A percentile compares a stretch with the other conserved stretches of the same genome.
These are phyloP conservation scores for Hirschioporus abietinus DNA, from an alignment of 768 basidiomycete species.

Conservation along the genomic window DNA sequence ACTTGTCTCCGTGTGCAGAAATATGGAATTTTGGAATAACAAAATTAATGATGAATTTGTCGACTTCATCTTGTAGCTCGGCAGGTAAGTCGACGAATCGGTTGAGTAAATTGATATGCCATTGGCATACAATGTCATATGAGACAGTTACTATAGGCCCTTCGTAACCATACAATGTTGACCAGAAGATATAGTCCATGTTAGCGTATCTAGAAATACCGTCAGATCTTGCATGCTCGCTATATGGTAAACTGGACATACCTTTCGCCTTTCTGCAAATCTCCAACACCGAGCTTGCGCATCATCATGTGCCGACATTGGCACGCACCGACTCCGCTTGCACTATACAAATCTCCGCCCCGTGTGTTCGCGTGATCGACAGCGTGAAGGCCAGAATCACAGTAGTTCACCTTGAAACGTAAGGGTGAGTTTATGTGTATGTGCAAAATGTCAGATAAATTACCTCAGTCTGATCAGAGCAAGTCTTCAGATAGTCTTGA, in stretches of 20 bases:
- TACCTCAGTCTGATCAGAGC: slow-evolving; percentile 13
- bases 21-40: slow-evolving; percentile 18
- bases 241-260: slow-evolving; percentile 10
- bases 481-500: slow-evolving; percentile 14
- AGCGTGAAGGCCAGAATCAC: slow-evolving; percentile 3
- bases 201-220: slow-evolving; percentile 15
- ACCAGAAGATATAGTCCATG: slow-evolving; percentile 23
- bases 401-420: background rate
- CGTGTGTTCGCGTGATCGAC: slow-evolving; percentile 12
- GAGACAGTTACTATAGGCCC: slow-evolving; percentile 8
- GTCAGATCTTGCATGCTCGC: background rate
- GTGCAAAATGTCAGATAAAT: background rate
- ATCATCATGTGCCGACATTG: slow-evolving; percentile 16
- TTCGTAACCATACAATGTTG: slow-evolving; percentile 9
- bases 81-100: background rate
- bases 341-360: background rate
- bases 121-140: slow-evolving; percentile 18
- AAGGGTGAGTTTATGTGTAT: background rate
- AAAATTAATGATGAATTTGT: background rate
- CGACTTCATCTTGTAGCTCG: slow-evolving; percentile 1
- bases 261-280: slow-evolving; percentile 20
- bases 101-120: slow-evolving; percentile 3
- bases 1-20: slow-evolving; percentile 18
- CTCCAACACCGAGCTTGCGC: slow-evolving; percentile 12
- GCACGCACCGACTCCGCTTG: slow-evolving; percentile 13